Conservation (phyloP, 805 yeast species). For the Cyberlindnera maclurae region DNA sequence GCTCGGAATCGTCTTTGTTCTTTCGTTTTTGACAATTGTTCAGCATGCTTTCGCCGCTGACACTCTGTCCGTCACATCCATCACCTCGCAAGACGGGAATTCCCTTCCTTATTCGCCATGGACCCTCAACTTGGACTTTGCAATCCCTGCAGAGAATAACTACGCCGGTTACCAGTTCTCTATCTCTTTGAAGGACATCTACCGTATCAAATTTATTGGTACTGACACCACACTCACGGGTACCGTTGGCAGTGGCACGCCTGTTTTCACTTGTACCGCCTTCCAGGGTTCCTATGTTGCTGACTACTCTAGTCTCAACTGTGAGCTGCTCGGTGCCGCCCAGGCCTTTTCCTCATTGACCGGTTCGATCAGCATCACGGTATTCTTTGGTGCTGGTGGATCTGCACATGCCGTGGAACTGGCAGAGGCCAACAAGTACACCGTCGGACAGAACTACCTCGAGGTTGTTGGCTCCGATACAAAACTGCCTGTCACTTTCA, state of each 20-base stretch:
- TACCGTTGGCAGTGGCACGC: slow-evolving; percentile 21
- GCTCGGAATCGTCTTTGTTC: slow-evolving; percentile 5
- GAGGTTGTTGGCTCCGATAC: no score
- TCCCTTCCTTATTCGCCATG: slow-evolving; percentile 27
- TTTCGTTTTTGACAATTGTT: slow-evolving; percentile 3
- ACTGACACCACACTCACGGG: slow-evolving; percentile 11
- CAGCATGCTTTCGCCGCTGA: slow-evolving; percentile 4
- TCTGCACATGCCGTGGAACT: slow-evolving; percentile 25
- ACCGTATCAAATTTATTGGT: slow-evolving; percentile 28
- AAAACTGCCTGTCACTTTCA: slow-evolving; percentile 17
- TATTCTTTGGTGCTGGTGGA: slow-evolving; percentile 30
- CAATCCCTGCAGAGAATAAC: slow-evolving; percentile 20
- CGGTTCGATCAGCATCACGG: slow-evolving; percentile 26
- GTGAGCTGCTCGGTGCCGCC: slow-evolving; percentile 18
- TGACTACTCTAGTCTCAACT: slow-evolving; percentile 24
- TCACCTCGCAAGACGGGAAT: slow-evolving; percentile 7
- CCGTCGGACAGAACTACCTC: slow-evolving; percentile 22
- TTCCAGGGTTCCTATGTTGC: slow-evolving; percentile 28
- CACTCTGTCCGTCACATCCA: slow-evolving; percentile 5
- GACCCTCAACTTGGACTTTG: slow-evolving; percentile 26
- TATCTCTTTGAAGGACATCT: slow-evolving; percentile 25
- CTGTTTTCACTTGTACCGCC: slow-evolving; percentile 26
- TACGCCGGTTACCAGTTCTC: slow-evolving; percentile 15
- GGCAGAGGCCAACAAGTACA: slow-evolving; percentile 24
- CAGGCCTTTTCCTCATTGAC: slow-evolving; percentile 17